phyloP scores from a whole-genome alignment of 179 eudicot genomes.

The Beta lomatogona region DNA sequence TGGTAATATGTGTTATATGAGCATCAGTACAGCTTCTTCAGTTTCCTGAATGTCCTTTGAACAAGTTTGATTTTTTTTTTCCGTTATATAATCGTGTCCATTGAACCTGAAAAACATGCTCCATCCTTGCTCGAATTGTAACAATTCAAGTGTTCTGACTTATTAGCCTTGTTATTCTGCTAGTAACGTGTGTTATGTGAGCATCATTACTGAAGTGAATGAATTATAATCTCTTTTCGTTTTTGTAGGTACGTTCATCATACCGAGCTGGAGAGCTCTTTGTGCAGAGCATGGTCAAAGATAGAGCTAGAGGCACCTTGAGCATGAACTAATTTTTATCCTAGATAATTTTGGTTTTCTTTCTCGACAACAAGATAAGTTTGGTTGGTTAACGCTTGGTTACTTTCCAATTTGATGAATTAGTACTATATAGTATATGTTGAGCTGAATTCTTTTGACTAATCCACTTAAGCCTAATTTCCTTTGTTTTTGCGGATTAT shows the following conservation, averaged over 20 bases:
- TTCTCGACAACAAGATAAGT: no score
- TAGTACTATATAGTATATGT: no score
- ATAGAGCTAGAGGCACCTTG: constrained; percentile 37
- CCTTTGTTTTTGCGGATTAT: no score
- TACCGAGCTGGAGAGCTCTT: constrained; percentile 97
- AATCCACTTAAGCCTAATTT: no score
- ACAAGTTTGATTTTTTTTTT: no score
- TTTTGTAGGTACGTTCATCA: constrained; percentile 84
- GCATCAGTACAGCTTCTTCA: no score
- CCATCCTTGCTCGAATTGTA: neutral
- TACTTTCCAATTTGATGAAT: no score
- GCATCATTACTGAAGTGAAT: no score
- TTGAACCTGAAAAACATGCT: neutral
- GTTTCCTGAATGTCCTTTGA: no score
- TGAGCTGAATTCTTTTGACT: no score
- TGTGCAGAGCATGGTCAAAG: constrained; percentile 84
- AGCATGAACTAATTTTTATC: neutral
- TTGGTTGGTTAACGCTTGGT: no score
- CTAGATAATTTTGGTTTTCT: no score
- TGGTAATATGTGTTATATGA: neutral
- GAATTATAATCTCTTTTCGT: neutral
- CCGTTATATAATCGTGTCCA: neutral
- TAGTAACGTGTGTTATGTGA: neutral
- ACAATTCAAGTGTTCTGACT: neutral
- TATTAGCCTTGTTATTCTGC: neutral